A percentile compares a stretch with the other conserved stretches of the same genome.
These are phyloP conservation scores for Hondaea fermentalgiana DNA, from an alignment of 108 stramenopile genomes.

Conservation along the genomic window DNA sequence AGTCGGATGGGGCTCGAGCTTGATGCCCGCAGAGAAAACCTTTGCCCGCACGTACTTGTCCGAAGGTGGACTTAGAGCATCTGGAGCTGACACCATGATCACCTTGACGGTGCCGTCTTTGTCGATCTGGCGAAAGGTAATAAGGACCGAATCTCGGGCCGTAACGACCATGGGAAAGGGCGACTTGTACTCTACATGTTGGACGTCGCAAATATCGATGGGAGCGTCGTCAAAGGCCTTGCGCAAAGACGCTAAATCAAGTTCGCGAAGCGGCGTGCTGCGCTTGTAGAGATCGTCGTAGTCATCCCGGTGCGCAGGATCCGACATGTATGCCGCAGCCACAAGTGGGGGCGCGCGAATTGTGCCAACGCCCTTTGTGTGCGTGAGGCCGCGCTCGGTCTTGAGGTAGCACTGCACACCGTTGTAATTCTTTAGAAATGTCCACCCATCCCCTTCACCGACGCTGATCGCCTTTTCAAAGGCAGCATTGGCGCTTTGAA, in stretches of 20 bases:
- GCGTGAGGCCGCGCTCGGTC: background rate
- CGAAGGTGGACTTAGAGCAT: background rate
- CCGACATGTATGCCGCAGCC: background rate
- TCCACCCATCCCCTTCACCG: conserved; percentile 1
- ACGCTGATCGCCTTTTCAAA: conserved; percentile 14
- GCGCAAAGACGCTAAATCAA: background rate
- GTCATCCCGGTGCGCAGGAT: background rate
- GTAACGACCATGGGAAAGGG: background rate
- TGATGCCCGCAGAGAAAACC: conserved; percentile 1
- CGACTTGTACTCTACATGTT: background rate
- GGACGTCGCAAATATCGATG: background rate
- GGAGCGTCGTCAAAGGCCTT: background rate
- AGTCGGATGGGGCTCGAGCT: background rate
- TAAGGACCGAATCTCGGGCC: background rate
- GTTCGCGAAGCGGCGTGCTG: background rate
- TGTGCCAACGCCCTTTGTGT: conserved; percentile 7
- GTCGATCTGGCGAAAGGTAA: background rate
- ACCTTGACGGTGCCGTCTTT: conserved; percentile 1
- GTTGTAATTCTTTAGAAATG: background rate
- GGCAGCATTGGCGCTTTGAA: background rate
- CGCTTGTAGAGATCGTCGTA: conserved; percentile 17
- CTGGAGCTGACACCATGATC: background rate
- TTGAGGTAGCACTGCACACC: conserved; percentile 8
- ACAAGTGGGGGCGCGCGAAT: background rate
- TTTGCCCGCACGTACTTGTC: background rate